Conservation (phyloP, 345 rosid genomes). For the Eucalyptus shirleyi region DNA sequence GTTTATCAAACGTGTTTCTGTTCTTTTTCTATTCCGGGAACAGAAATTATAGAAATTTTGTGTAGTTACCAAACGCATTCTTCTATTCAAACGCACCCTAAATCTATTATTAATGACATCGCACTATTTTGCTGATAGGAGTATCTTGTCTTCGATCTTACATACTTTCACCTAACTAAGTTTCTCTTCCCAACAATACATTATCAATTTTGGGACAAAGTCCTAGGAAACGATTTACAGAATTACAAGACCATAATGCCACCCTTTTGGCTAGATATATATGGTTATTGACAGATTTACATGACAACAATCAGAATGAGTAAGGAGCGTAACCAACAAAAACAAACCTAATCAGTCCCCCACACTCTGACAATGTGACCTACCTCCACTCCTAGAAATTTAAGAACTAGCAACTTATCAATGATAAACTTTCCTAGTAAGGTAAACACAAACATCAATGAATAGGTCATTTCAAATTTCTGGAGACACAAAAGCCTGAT, state of each 20-base stretch:
- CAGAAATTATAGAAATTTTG: too few relatives aligned
- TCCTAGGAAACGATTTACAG: background rate
- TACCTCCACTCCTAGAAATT: background rate
- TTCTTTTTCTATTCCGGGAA: too few relatives aligned
- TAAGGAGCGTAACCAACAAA: background rate
- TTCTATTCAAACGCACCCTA: too few relatives aligned
- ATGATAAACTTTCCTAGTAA: background rate
- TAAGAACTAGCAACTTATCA: background rate
- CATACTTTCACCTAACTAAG: background rate
- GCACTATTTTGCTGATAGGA: background rate
- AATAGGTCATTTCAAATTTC: background rate
- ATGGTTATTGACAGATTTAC: background rate
- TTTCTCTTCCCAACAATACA: background rate
- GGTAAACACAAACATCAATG: background rate
- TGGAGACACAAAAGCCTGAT: background rate
- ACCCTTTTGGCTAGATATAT: background rate
- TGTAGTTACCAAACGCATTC: fast-evolving
- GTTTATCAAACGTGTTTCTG: too few relatives aligned
- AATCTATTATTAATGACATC: background rate
- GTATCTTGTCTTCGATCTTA: background rate
- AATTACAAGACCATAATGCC: background rate
- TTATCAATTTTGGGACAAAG: background rate
- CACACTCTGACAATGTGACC: background rate
- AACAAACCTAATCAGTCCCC: background rate
- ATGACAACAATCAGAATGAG: background rate